These are phyloP conservation scores for Echria macrotheca DNA, from an alignment of 495 filamentous ascomycete species.

Conservation along the genomic window DNA sequence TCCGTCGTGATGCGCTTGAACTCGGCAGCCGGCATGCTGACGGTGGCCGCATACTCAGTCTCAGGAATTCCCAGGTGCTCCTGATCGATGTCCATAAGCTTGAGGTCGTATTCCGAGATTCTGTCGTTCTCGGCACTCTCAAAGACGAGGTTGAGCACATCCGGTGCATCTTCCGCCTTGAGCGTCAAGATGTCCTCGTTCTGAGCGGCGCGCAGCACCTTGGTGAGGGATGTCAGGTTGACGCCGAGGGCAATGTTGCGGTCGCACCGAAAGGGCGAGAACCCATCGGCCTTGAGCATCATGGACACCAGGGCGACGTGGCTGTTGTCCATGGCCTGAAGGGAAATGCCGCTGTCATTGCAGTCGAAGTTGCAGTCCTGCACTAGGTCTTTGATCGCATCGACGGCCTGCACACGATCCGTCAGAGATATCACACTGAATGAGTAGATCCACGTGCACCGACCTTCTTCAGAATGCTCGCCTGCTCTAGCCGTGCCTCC, in stretches of 20 bases:
- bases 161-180: slow-evolving; percentile 95
- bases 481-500: slow-evolving; percentile 95
- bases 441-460: too few species aligned
- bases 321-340: slow-evolving; percentile 99
- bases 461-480: slow-evolving; percentile 92
- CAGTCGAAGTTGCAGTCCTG: slow-evolving; percentile 99
- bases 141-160: slow-evolving; percentile 91
- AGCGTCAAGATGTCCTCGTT: slow-evolving; percentile 93
- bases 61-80: slow-evolving; percentile 98
- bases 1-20: slow-evolving; percentile 95
- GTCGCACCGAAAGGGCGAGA: slow-evolving; percentile 97
- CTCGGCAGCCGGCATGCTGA: slow-evolving; percentile 81
- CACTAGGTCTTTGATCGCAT: slow-evolving; percentile 98
- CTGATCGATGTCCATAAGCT: slow-evolving; percentile 99
- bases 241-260: slow-evolving; percentile 97
- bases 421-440: too few species aligned
- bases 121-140: slow-evolving; percentile 85
- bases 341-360: slow-evolving; percentile 97
- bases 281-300: slow-evolving; percentile 92
- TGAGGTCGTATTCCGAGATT: slow-evolving; percentile 97
- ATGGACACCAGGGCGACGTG: slow-evolving; percentile 98
- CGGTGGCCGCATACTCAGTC: slow-evolving; percentile 91
- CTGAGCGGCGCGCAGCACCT: slow-evolving; percentile 91
- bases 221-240: slow-evolving; percentile 92
- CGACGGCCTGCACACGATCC: slow-evolving; percentile 89